Base-by-base conservation (phyloP, 331 rosid species). In the Malus hybrid region DNA sequence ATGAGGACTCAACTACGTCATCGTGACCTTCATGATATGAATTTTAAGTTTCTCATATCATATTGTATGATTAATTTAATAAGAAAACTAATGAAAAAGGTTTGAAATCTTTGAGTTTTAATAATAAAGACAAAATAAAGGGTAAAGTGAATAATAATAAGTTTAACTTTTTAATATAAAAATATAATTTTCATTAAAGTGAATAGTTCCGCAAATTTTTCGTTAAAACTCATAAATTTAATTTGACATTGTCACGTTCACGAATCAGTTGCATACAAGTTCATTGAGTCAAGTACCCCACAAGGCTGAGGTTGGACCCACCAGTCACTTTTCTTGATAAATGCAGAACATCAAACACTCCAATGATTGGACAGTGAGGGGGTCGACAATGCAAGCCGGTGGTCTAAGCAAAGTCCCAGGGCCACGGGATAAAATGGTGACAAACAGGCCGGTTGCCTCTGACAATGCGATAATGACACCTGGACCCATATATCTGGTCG, bases 391-490 rank as follows among this genome's bases (percentile, higher is more conserved):
- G 39, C 48, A 34, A 7, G 39, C 4, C 0, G 5, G 82, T 65
- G 24, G 39, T 6, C 8, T 0, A 14, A 52, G 68, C 20, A 56
- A 5, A 19, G 11, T 13, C 29, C 68, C 46, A 0, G 1, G 0
- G 46, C 46, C 46, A 39, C 57, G 20, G 22, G 71, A 73, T 39
- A 79, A 29, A 42, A 19, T 22, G 72, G 50, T 70, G 77, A 75
- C 69, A 64, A 59, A 34, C 34, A 6, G 31, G 80, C 83, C 73
- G 76, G 82, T 79, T 66, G 78, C 62, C 36, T 3, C 24, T 70
- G 20, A 61, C 73, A 69, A 80, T 67, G 56, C 31, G 78, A 74
- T 56, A 36, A 31, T 7, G 10, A 19, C 52, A 2, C 22, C 12
- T 34, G 82, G 81, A 39, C 75, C 70, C 77, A 7, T 9, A 13